These are phyloP conservation scores for Coemansia sp. DNA, from an alignment of 192 early-diverging fungal genomes.

Conservation along the genomic window DNA sequence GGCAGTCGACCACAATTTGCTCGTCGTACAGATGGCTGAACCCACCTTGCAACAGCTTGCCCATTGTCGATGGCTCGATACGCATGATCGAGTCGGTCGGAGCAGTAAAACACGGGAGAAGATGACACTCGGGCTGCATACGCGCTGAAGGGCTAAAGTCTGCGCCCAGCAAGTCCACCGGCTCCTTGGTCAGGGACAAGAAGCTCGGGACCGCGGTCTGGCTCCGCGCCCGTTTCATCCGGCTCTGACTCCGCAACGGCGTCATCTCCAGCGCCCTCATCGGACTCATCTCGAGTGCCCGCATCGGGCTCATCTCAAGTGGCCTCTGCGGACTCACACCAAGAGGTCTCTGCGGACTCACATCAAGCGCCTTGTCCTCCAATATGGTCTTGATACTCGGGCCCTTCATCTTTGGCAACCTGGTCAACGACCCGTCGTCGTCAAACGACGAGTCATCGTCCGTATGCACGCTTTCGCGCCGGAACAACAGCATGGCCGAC, in stretches of 20 bases:
- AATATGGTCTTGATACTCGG: constrained; percentile 13
- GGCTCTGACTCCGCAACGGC: constrained; percentile 18
- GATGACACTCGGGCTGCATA: constrained; percentile 53
- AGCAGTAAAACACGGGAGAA: constrained; percentile 56
- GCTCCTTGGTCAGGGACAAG: constrained; percentile 11
- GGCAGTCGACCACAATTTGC: constrained; percentile 75
- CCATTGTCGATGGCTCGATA: constrained; percentile 59
- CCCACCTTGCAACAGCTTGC: constrained; percentile 66
- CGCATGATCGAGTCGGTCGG: constrained; percentile 64
- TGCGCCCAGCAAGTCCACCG: constrained; percentile 5
- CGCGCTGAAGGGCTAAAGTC: constrained; percentile 33
- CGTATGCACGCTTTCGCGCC: constrained; percentile 22
- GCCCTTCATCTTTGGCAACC: constrained; percentile 26
- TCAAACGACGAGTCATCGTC: constrained; percentile 51
- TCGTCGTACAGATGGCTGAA: constrained; percentile 62
- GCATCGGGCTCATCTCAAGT: too few relatives aligned
- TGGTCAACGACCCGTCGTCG: constrained; percentile 42
- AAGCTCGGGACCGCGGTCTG: constrained; percentile 22
- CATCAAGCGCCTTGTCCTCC: constrained; percentile 9
- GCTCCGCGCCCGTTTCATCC: constrained; percentile 41
- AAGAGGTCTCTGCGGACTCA: too few relatives aligned
- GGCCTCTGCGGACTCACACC: too few relatives aligned
- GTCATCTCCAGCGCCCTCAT: constrained; percentile 14
- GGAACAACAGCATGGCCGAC: constrained; percentile 11
- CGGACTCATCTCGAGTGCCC: too few relatives aligned